Base-by-base conservation (phyloP, 352 stramenopile genomes). In the Blastocystis hominis region DNA sequence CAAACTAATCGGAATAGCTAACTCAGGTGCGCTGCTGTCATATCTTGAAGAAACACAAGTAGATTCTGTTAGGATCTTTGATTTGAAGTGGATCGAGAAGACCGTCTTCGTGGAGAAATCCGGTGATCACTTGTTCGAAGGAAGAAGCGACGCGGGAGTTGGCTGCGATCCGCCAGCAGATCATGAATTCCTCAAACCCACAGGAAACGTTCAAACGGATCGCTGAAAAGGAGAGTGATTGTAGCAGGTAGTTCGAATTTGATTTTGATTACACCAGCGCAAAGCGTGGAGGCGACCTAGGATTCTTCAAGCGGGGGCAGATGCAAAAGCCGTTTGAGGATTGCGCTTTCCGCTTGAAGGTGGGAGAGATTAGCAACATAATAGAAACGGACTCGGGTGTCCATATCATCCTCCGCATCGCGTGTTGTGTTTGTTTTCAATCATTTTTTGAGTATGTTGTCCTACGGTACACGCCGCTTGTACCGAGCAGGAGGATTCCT, bases 351-450 rank as follows among this genome's bases (percentile, higher is more conserved):
- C 91, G 89, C 53, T 92, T 98, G 53, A 92, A 95, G 77, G 92
- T 97, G 24, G 94, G 93, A 50, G 92, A 98, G 89, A 92, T 98
- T 80, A 97, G 93, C 76, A 93, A 92, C 3, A 94, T 98, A 87
- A 94, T 98, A 38, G 94, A 96, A 80, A 97, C 93, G 63, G 95
- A 98, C 88, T 97, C 93, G 84, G 96, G 95, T 64, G 92, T 97
- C 84, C 96, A 98, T 92, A 93, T 98, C 69, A 98, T 98, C 75
- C 94, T 98, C 76, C 92, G 96, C 5, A 93, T 94, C 87, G 90
- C 75, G 13, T 90, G 24, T n/a, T 9, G 3, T 42, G n/a, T 66
- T 42, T 66, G 70, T 62, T 76, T 15, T 30, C 44, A 50, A 7
- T 56, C 9, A 56, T 13, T 76, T 34, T 4, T 44, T 75, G 63